These are phyloP conservation scores for Aspergillus sparsus DNA, from an alignment of 495 filamentous ascomycete species.

Conservation along the genomic window DNA sequence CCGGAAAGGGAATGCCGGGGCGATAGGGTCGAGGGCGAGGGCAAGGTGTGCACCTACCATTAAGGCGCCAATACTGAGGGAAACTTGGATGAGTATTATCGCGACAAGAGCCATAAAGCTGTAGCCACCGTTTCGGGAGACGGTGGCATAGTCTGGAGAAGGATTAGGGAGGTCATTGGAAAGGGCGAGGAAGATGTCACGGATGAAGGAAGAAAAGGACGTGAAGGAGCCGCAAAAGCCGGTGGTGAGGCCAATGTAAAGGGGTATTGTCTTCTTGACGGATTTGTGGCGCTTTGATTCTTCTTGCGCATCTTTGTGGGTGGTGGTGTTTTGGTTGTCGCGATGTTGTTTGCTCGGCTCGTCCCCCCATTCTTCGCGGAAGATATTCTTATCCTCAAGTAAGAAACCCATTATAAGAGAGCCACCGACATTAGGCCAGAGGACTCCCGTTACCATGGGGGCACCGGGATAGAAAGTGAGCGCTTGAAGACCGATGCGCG, in stretches of 20 bases:
- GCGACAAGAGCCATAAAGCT: constrained; percentile 77
- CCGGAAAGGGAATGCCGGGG: constrained; percentile 58
- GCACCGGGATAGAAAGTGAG: constrained; percentile 80
- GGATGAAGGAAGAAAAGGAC: constrained; percentile 86
- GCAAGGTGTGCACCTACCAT: constrained; percentile 78
- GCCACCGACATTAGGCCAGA: constrained; percentile 93
- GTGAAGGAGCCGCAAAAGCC: constrained; percentile 95
- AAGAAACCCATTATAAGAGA: constrained; percentile 85
- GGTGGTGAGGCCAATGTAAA: constrained; percentile 89
- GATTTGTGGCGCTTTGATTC: constrained; percentile 51
- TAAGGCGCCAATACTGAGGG: constrained; percentile 67
- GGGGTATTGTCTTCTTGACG: constrained; percentile 78
- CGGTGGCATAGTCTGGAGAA: constrained; percentile 24
- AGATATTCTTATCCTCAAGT: constrained; percentile 74
- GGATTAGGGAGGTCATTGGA: constrained; percentile 69
- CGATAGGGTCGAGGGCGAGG: constrained; percentile 55
- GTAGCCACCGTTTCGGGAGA: constrained; percentile 70
- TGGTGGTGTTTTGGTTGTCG: constrained; percentile 7
- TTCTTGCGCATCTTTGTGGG: constrained; percentile 19
- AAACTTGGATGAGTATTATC: constrained; percentile 66
- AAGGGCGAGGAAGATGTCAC: constrained; percentile 81
- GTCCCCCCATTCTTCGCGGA: constrained; percentile 63
- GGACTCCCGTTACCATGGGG: constrained; percentile 68
- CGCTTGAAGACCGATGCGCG: constrained; percentile 78
- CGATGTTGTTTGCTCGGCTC: neutral